Base-by-base conservation (phyloP, 495 filamentous ascomycete genomes). In the Aeminium ludgeri region DNA sequence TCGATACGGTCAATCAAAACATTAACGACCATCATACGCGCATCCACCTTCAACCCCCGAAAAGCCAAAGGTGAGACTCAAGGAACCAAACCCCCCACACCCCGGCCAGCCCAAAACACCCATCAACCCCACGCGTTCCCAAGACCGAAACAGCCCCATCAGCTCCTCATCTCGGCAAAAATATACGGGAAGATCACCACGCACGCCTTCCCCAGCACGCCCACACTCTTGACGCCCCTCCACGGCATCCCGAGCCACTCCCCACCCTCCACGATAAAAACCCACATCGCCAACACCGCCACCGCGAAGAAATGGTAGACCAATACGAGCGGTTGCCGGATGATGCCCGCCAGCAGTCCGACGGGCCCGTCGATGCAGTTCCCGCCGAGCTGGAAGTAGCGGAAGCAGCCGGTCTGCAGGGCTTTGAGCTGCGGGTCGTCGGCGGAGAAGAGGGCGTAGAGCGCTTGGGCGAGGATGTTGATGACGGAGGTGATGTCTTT, bases 251-350 rank as follows among this genome's bases (percentile, higher is more conserved):
- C 67, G 55, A 69, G 68, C 12, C 80, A 15, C 1, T 75, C 74
- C 0, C 66, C 56, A 17, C 55, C 12, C n/a, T n/a, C n/a, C 54
- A 57, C 47, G 46, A 74, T 66, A 45, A 84, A 66, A 23, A 93
- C 55, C 80, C 83, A 91, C 43, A 97, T 86, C 12, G 79, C 76
- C 40, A 91, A 69, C 49, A 95, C 72, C 1, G 89, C 89, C 27
- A 97, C 89, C 18, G 74, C 72, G 60, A 94, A 96, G 65, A 97
- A 97, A 60, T 97, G 87, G 53, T 74, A 80, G 51, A 91, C 76
- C 38, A 97, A 74, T 33, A 85, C 70, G 19, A 78, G 50, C 1
- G 89, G 89, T 34, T 73, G 70, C 15, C 78, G 67, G 54, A 91
- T 77, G 34, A 95, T 67, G 34, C 86, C 91, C 2, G 77, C 89